phyloP scores from a whole-genome alignment of 768 basidiomycete species.

The Basidioascus undulatus region DNA sequence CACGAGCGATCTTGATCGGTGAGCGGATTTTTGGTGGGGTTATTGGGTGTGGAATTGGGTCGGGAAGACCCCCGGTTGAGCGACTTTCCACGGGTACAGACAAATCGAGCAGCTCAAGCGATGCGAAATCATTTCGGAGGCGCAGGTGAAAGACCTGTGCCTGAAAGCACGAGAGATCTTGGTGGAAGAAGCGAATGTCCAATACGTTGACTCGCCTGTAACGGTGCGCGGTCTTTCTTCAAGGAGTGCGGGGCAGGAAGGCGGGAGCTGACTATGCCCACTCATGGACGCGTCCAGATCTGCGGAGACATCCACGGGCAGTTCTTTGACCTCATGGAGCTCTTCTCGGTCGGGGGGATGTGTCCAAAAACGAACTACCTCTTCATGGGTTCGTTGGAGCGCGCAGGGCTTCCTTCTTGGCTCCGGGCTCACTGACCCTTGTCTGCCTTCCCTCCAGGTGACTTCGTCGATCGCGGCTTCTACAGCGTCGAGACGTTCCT shows the following conservation, averaged over 20 bases:
- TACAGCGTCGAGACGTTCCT: constrained; percentile 93
- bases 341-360: constrained; percentile 24
- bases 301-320: constrained; percentile 89
- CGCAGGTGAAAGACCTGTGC: constrained; percentile 83
- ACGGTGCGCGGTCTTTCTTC: constrained; percentile 33
- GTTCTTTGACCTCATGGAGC: constrained; percentile 78
- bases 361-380: constrained; percentile 21
- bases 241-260: too few relatives aligned
- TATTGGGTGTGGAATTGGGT: too few relatives aligned
- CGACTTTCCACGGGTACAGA: constrained; percentile 29
- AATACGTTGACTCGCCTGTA: constrained; percentile 82
- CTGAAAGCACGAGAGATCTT: constrained; percentile 78
- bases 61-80: too few relatives aligned
- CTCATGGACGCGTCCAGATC: constrained; percentile 17
- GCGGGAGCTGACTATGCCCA: too few relatives aligned
- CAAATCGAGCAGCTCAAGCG: constrained; percentile 84
- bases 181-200: constrained; percentile 82
- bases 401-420: constrained; percentile 4
- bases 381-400: constrained; percentile 27
- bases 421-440: not conserved
- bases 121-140: constrained; percentile 87
- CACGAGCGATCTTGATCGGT: too few relatives aligned
- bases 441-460: constrained; percentile 30
- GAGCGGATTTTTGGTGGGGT: too few relatives aligned
- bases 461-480: constrained; percentile 94